These are phyloP conservation scores for Galerina marginata DNA, from an alignment of 768 basidiomycete species.

Conservation along the genomic window DNA sequence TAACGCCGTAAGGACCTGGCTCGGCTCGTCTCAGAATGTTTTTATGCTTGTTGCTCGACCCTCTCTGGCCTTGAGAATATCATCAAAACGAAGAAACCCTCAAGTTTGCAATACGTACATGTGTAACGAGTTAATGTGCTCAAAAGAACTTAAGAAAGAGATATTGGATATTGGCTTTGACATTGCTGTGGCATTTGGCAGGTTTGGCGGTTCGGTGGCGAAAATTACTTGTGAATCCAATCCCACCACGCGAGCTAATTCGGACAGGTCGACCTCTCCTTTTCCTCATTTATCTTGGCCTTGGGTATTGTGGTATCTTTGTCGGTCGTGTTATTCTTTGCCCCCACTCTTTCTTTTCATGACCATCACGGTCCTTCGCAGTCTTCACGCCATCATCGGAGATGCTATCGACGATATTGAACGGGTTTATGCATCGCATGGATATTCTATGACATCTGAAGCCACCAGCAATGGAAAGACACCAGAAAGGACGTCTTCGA, in stretches of 20 bases:
- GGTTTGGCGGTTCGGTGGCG: conserved; percentile 22
- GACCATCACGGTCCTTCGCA: conserved; percentile 69
- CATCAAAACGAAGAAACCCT: background rate
- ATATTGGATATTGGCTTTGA: conserved; percentile 14
- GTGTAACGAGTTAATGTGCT: conserved; percentile 17
- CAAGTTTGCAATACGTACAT: conserved; percentile 13
- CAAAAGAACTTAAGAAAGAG: conserved; percentile 13
- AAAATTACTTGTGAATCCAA: conserved; percentile 27
- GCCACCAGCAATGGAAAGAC: conserved; percentile 7
- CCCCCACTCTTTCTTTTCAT: conserved; percentile 29
- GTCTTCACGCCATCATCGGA: conserved; percentile 69
- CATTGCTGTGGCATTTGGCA: conserved; percentile 26
- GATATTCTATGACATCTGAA: conserved; percentile 16
- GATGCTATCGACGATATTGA: conserved; percentile 74
- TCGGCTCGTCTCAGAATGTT: conserved; percentile 7
- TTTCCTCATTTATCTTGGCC: conserved; percentile 15
- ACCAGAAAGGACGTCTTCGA: background rate
- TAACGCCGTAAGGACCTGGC: conserved; percentile 6
- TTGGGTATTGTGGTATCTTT: conserved; percentile 6
- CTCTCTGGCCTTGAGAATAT: background rate
- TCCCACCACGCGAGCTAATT: conserved; percentile 17
- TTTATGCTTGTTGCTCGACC: conserved; percentile 2
- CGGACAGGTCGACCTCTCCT: conserved; percentile 11
- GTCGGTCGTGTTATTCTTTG: conserved; percentile 3
- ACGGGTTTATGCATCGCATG: conserved; percentile 50